phyloP scores from a whole-genome alignment of 2,329 filamentous ascomycete genomes.

The Claviceps cyperi region DNA sequence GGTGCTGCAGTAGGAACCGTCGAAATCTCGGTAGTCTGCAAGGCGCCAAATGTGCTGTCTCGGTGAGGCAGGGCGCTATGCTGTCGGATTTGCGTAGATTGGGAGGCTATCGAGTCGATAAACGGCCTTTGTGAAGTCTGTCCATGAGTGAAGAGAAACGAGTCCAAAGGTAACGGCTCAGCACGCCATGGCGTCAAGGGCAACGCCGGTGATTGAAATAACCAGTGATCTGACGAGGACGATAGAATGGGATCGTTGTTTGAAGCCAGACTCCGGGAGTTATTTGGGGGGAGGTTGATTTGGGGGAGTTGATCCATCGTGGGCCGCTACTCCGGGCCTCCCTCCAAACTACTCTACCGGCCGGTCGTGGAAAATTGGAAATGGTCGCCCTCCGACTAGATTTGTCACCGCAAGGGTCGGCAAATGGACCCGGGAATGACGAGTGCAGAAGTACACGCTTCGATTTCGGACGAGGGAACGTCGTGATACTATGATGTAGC shows the following conservation, averaged over 20 bases:
- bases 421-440: neutral
- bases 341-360: neutral
- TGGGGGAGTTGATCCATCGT: conserved; percentile 12
- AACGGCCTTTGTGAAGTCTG: neutral
- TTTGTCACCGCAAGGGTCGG: neutral
- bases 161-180: conserved; percentile 4
- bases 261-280: conserved; percentile 10
- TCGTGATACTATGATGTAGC: neutral
- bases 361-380: neutral
- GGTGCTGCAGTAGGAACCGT: neutral
- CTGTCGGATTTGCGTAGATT: conserved; percentile 1
- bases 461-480: neutral
- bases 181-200: conserved; percentile 12
- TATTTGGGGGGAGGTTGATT: conserved; percentile 13
- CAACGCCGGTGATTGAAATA: conserved; percentile 10
- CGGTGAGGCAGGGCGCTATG: conserved; percentile 4
- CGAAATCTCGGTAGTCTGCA: neutral
- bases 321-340: neutral
- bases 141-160: neutral
- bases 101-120: neutral
- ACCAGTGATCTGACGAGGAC: conserved; percentile 13
- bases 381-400: neutral
- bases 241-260: conserved; percentile 16
- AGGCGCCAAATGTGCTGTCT: conserved; percentile 1
- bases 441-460: neutral